Base-by-base conservation (phyloP, 2,329 filamentous ascomycete genomes). In the Apiospora pterosperma region DNA sequence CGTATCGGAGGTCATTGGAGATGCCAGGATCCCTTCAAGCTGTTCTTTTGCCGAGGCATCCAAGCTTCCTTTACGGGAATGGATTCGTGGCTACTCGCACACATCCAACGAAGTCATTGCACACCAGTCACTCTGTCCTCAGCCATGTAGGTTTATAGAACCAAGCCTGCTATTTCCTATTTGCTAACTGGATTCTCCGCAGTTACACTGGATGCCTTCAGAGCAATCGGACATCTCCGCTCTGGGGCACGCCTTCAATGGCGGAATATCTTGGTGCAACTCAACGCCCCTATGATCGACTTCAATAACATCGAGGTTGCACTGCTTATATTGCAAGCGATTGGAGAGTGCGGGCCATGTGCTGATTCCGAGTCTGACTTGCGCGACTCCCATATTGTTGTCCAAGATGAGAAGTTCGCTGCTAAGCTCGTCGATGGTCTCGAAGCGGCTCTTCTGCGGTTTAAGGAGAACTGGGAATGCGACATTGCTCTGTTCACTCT, bases 401-500 rank as follows among this genome's bases (percentile, higher is more conserved):
- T 64, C n/a, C 19, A 64, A 23, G 11, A 41, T 23, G 39, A 61
- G 36, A 12, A 25, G 25, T 64, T 52, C 34, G 31, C 55, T 31
- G 14, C 39, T 19, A 36, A 42, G 14, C 41, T 61, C 19, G 25
- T 62, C 19, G 28, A 31, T 5, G 63, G 55, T 23, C 59, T 64
- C 23, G 36, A 34, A n/a, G 39, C 39, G 21, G 25, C 63, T 21
- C 25, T 61, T 5, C n/a, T 34, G 23, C 63, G 63, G 12, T 59
- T 64, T 10, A 41, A 61, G 21, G 36, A 64, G 48, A 64, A 64
- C 23, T 64, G 63, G 63, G 63, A 64, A 41, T 64, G 63, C 19
- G 63, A 61, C n/a, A 39, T n/a, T 28, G 41, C 39, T 25, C 39
- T 64, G 28, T 44, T 64, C 31, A 52, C 28, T 12, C 39, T 64